Base-by-base conservation (phyloP, 371 early-diverging fungal genomes). In the Choanephora cucurbitarum region DNA sequence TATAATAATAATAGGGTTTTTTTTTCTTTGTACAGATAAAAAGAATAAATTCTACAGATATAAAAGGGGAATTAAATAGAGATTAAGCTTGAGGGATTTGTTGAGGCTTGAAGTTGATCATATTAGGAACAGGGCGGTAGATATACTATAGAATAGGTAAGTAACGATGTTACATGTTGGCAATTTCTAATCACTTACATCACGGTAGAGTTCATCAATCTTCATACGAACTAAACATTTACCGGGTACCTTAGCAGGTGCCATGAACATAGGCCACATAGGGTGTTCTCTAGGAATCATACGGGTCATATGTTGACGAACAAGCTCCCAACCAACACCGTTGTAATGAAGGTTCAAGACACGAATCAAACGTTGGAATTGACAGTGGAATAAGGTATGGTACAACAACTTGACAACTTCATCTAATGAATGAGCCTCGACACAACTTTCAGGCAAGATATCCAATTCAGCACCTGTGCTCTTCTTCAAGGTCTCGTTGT, bases 191-290 rank as follows among this genome's bases (percentile, higher is more conserved):
- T n/a, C n/a, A 75, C 77, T 79, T 73, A 81, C 81, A 72, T 87
- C 85, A 44, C 85, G 77, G 55, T 86, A 87, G 8, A 87, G 77
- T 17, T 84, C 85, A 31, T 83, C 83, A 24, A 84, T 67, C 72
- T 89, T 90, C 90, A 89, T 88, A 18, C 76, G 68, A 22, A 89
- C 64, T 52, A 89, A 73, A 64, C 82, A 83, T 56, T 89, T 89
- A 48, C 78, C 75, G 31, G 82, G 74, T 15, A 83, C 74, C 23
- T 57, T 58, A 11, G 55, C 60, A 17, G 64, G 57, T 44, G 66
- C 69, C 64, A 81, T 63, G 70, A 83, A 89, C 22, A 67, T 70
- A 2, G 67, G 41, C 57, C 70, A 72, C 58, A 86, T 64, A 13
- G 73, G 58, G 40, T 84, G 78, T 15, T 74, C 70, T 10, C 60